These are phyloP conservation scores for Dispira parvispora DNA, from an alignment of 192 early-diverging fungal genomes.

Conservation along the genomic window DNA sequence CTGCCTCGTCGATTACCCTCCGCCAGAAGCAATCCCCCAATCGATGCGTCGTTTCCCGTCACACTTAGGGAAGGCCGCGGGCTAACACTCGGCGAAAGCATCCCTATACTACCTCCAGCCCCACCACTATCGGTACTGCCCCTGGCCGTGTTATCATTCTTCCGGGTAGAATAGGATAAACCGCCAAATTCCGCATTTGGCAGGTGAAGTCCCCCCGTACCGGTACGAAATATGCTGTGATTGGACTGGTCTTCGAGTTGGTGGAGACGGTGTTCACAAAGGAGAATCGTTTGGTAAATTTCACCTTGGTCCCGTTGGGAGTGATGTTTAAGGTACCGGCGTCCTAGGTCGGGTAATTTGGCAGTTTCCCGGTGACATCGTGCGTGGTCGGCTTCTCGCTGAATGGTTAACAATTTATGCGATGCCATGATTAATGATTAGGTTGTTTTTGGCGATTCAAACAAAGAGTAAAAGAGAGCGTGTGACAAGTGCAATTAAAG, in stretches of 20 bases:
- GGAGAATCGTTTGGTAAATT: conserved; percentile 1
- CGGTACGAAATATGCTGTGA: background rate
- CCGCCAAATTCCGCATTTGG: background rate
- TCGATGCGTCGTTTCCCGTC: background rate
- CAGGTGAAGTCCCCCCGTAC: background rate
- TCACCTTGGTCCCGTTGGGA: background rate
- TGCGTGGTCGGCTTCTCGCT: conserved; percentile 1
- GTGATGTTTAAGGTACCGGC: conserved; percentile 5
- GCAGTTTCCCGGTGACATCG: background rate
- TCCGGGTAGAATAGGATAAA: background rate
- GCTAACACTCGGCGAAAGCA: background rate
- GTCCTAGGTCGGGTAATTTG: conserved; percentile 1
- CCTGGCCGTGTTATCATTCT: background rate
- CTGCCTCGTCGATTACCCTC: background rate
- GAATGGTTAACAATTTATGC: background rate
- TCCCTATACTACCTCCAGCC: background rate
- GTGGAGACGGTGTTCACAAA: background rate
- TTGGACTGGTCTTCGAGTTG: background rate
- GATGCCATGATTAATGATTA: background rate
- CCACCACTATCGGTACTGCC: background rate
- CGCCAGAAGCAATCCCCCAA: background rate
- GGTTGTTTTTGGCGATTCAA: background rate
- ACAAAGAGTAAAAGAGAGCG: too few species aligned
- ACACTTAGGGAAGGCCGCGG: background rate
- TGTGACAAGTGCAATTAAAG: too few species aligned